Evolutionary conservation across 73 alveolate species (phyloP).

Genomic region (Tetrahymena thermophila): DNA sequence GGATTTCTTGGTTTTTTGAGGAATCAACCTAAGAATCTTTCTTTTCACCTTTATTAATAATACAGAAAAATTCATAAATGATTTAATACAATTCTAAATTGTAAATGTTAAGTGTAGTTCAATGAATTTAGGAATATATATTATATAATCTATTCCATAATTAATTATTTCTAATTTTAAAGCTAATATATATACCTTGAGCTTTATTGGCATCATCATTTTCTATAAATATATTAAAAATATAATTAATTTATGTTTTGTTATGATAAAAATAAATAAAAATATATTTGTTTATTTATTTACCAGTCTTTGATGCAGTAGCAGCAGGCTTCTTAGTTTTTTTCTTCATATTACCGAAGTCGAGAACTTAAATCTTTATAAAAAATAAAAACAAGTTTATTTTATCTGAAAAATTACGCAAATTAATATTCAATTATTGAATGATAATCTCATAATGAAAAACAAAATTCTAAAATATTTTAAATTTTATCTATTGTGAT

Average conservation of each 20-base stretch:
- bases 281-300: background rate
- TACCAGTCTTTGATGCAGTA: background rate
- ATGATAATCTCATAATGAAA: background rate
- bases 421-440: too few species aligned
- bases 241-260: too few species aligned
- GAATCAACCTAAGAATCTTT: background rate
- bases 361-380: background rate
- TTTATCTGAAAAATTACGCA: background rate
- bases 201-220: background rate
- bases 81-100: too few species aligned
- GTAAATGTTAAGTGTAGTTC: too few species aligned
- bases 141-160: background rate
- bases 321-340: background rate
- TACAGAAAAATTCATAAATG: too few species aligned
- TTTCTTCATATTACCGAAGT: background rate
- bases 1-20: background rate
- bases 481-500: background rate
- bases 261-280: background rate
- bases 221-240: background rate
- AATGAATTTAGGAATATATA: background rate
- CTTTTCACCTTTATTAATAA: background rate
- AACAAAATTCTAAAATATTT: background rate
- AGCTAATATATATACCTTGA: background rate
- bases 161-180: background rate
- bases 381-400: background rate